A percentile compares a stretch with the other conserved stretches of the same genome.
Evolutionary conservation across 495 filamentous ascomycete species (phyloP).

Genomic region (Penicillium macrosclerotiorum): DNA sequence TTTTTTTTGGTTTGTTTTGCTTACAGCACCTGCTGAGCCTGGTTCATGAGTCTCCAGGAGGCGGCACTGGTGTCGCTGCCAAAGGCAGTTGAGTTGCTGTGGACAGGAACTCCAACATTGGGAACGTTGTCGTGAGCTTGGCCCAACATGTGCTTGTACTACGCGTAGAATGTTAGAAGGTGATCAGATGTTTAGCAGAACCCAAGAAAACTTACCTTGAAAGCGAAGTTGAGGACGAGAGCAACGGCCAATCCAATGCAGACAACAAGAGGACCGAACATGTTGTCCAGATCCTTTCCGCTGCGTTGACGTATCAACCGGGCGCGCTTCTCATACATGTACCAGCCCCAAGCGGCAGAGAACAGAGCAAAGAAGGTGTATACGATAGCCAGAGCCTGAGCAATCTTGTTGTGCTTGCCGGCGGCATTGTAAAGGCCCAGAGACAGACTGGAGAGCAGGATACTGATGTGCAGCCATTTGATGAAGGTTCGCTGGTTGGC

Average conservation of each 20-base stretch:
- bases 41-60: constrained; percentile 15
- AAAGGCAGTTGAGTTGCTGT: constrained; percentile 14
- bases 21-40: constrained; percentile 26
- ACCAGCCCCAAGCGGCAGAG: constrained; percentile 83
- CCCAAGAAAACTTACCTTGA: constrained; percentile 59
- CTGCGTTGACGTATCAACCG: constrained; percentile 79
- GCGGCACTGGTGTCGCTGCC: constrained; percentile 6
- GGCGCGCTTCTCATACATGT: constrained; percentile 70
- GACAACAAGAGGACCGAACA: constrained; percentile 78
- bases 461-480: constrained; percentile 93
- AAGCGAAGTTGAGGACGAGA: constrained; percentile 81
- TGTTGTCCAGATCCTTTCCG: constrained; percentile 88
- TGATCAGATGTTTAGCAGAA: background rate
- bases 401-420: constrained; percentile 66
- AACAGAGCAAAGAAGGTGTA: constrained; percentile 83
- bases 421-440: constrained; percentile 86
- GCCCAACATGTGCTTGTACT: constrained; percentile 38
- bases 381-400: constrained; percentile 69
- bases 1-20: no score
- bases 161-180: constrained; percentile 8
- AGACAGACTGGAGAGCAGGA: constrained; percentile 78
- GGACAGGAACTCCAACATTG: constrained; percentile 2
- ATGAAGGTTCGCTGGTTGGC: constrained; percentile 97
- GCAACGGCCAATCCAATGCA: constrained; percentile 76
- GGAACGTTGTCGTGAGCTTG: constrained; percentile 18